Percentiles rank a stretch among this genome's conserved stretches.
Evolutionary conservation across 2,329 filamentous ascomycete genomes (phyloP).

Genomic region (Clonostachys rosea): DNA sequence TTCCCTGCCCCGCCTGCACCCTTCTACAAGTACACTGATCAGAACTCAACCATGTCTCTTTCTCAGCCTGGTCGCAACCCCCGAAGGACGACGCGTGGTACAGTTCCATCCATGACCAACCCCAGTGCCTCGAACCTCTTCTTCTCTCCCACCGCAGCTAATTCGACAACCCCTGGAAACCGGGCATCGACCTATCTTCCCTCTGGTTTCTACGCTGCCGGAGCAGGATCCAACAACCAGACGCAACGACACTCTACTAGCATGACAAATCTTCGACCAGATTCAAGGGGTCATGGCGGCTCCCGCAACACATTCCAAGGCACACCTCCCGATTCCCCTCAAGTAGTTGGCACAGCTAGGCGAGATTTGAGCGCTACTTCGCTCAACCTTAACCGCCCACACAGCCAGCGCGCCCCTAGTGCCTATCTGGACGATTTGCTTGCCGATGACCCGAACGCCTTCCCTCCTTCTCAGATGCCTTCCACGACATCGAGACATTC

Average conservation of each 20-base stretch:
- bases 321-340: constrained; percentile 63
- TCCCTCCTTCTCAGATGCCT: constrained; percentile 37
- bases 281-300: constrained; percentile 45
- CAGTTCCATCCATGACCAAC: constrained; percentile 43
- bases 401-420: constrained; percentile 73
- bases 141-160: constrained; percentile 86
- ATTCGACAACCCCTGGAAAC: constrained; percentile 52
- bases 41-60: constrained; percentile 48
- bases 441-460: constrained; percentile 60
- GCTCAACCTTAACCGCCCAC: constrained; percentile 51
- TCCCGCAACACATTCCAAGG: constrained; percentile 36
- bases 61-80: background rate
- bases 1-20: constrained; percentile 53
- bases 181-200: constrained; percentile 81
- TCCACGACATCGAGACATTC: too few species aligned
- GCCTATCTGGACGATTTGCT: constrained; percentile 88
- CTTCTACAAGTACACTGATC: constrained; percentile 62
- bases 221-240: constrained; percentile 44
- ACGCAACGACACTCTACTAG: constrained; percentile 51
- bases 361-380: constrained; percentile 59
- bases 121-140: constrained; percentile 72
- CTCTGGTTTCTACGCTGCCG: constrained; percentile 83
- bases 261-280: constrained; percentile 56
- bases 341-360: constrained; percentile 31
- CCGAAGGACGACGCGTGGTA: constrained; percentile 31